These are phyloP conservation scores for Xylaria sp. DNA, from an alignment of 2,329 filamentous ascomycete genomes.

Conservation along the genomic window DNA sequence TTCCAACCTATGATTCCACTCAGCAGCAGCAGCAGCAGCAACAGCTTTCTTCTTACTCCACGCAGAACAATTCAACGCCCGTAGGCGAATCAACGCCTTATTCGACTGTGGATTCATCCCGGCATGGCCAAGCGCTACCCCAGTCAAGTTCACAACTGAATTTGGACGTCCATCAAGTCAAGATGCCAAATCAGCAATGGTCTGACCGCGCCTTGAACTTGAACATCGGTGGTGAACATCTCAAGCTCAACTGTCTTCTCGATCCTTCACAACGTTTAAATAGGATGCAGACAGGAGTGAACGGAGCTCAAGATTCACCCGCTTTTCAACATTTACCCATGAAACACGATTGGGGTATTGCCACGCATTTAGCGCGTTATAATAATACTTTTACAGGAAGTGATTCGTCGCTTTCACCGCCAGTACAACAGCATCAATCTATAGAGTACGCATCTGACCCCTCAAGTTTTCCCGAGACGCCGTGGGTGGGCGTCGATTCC, in stretches of 20 bases:
- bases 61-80: slow-evolving; percentile 53
- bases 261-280: slow-evolving; percentile 66
- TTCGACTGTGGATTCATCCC: slow-evolving; percentile 45
- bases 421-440: slow-evolving; percentile 18
- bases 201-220: slow-evolving; percentile 64
- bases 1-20: slow-evolving; percentile 36
- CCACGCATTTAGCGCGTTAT: slow-evolving; percentile 28
- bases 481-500: slow-evolving; percentile 39
- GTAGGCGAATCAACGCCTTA: slow-evolving; percentile 53
- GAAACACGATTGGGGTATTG: slow-evolving; percentile 61
- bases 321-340: slow-evolving; percentile 59
- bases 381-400: slow-evolving; percentile 17
- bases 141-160: slow-evolving; percentile 44
- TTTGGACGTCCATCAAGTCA: slow-evolving; percentile 46
- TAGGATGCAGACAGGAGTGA: slow-evolving; percentile 61
- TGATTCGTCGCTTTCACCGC: slow-evolving; percentile 17
- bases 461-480: slow-evolving; percentile 15
- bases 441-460: slow-evolving; percentile 34
- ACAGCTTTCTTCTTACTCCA: slow-evolving; percentile 46
- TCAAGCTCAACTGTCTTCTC: slow-evolving; percentile 79
- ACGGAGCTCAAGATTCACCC: slow-evolving; percentile 59
- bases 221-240: slow-evolving; percentile 69
- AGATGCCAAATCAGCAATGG: slow-evolving; percentile 58
- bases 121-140: slow-evolving; percentile 44
- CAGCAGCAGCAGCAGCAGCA: slow-evolving; percentile 37